Conservation (phyloP, 805 yeast genomes). For the Cyberlindnera mississippiensis region DNA sequence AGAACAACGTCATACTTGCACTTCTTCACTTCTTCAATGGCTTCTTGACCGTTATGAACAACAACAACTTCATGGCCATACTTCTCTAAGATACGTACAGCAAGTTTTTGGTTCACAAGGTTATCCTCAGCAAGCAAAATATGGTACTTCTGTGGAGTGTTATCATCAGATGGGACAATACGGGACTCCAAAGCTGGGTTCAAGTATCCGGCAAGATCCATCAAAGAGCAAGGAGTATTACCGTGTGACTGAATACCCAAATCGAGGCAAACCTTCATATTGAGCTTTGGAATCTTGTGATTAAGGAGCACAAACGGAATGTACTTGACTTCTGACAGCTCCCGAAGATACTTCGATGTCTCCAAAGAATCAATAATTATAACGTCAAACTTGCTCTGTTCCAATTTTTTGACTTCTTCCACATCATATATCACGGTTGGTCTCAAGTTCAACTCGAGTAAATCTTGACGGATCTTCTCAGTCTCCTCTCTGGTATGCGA, state of each 20-base stretch:
- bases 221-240: constrained; percentile 79
- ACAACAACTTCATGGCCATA: constrained; percentile 81
- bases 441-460: constrained; percentile 52
- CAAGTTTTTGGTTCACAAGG: constrained; percentile 80
- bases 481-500: constrained; percentile 51
- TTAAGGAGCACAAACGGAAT: constrained; percentile 78
- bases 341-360: constrained; percentile 64
- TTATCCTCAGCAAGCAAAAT: constrained; percentile 84
- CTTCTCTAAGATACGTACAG: constrained; percentile 79
- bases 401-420: constrained; percentile 52
- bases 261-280: constrained; percentile 78
- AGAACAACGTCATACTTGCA: constrained; percentile 72
- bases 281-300: constrained; percentile 70
- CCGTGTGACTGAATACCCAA: constrained; percentile 86
- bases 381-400: constrained; percentile 61
- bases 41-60: constrained; percentile 81
- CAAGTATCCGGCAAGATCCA: constrained; percentile 77
- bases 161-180: constrained; percentile 73
- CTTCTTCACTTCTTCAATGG: constrained; percentile 66
- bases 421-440: constrained; percentile 58
- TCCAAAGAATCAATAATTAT: constrained; percentile 79
- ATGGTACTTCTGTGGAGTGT: constrained; percentile 70
- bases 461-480: constrained; percentile 46
- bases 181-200: constrained; percentile 83
- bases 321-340: constrained; percentile 73